Percentiles rank a stretch among this genome's conserved stretches.
These are phyloP conservation scores for Vanrija sp. DNA, from an alignment of 1,284 basidiomycete genomes.

Conservation along the genomic window DNA sequence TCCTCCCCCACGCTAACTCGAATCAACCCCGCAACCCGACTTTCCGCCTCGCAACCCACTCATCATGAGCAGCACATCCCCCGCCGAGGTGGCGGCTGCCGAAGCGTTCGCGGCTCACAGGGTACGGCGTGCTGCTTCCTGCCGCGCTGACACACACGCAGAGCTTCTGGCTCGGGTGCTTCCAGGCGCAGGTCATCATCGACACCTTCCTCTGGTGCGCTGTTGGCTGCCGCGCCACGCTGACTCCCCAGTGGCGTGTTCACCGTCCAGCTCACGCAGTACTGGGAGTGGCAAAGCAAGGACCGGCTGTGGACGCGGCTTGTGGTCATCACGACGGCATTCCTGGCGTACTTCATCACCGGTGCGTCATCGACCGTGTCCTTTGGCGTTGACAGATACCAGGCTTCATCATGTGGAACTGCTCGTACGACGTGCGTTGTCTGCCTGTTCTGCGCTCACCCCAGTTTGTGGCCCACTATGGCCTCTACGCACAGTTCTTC, in stretches of 20 bases:
- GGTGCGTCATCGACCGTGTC: background rate
- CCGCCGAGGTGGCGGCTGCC: too few relatives aligned
- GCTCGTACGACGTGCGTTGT: background rate
- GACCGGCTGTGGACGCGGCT: constrained; percentile 26
- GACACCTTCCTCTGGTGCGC: background rate
- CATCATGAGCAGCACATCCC: background rate
- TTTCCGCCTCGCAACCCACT: too few relatives aligned
- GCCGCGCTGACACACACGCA: background rate
- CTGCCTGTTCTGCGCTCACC: background rate
- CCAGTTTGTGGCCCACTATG: constrained; percentile 26
- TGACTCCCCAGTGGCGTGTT: background rate
- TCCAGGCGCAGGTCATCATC: background rate
- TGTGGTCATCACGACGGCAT: constrained; percentile 11
- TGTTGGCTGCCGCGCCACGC: background rate
- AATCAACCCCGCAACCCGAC: too few relatives aligned
- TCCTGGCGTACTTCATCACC: background rate
- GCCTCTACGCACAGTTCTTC: constrained; percentile 14
- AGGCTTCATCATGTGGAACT: background rate
- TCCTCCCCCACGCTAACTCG: too few relatives aligned
- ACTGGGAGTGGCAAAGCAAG: constrained; percentile 18
- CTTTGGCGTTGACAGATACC: background rate
- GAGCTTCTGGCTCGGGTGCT: background rate
- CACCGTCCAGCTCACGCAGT: constrained; percentile 16
- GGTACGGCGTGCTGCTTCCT: too few relatives aligned
- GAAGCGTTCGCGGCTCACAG: too few relatives aligned